Base-by-base conservation (phyloP, 2,329 filamentous ascomycete species). In the Neoascochyta sp. region DNA sequence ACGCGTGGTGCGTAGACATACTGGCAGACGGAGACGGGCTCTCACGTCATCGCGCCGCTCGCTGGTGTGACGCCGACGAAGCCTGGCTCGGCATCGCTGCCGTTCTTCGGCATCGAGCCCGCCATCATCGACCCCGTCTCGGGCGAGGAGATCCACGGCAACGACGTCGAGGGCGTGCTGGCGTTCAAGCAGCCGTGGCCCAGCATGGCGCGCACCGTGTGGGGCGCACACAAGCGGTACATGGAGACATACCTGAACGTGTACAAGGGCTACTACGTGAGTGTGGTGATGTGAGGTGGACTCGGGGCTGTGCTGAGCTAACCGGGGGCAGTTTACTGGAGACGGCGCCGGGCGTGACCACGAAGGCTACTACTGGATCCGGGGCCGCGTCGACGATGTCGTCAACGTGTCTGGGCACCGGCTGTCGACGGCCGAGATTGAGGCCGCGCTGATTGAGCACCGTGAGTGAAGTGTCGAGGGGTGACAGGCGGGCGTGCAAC, bases 361-460 rank as follows among this genome's bases (percentile, higher is more conserved):
- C 67, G 92, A 98, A 56, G 92, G 92, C 34, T 98, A 95, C 74
- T 98, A 96, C 79, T 98, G 92, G 92, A 98, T 98, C 63, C 86
- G 92, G 42, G 92, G 92, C 46, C 88, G 92, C 65, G 92, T 98
- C 30, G 92, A 98, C 60, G 92, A 98, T 56, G 92, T 98, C 23
- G 90, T 98, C 64, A 98, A 98, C 66, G 92, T 98, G 41, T 92
- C 85, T 51, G 92, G 92, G 16, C 92, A 98, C 67, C 83, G 92
- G 63, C 75, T 98, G 42, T 96, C 90, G 10, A 98, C 92, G 7
- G 90, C 92, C 19, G 92, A 98, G 67, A 98, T 98, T 46, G 92
- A 98, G 69, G 92, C 92, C 16, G 92, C 92, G 11, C 80, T 98
- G 27, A 82, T 98, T 47, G 90, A 96, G 73, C 89, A 96, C 65